Conservation (phyloP, 768 basidiomycete genomes). For the Grammothele lineata region DNA sequence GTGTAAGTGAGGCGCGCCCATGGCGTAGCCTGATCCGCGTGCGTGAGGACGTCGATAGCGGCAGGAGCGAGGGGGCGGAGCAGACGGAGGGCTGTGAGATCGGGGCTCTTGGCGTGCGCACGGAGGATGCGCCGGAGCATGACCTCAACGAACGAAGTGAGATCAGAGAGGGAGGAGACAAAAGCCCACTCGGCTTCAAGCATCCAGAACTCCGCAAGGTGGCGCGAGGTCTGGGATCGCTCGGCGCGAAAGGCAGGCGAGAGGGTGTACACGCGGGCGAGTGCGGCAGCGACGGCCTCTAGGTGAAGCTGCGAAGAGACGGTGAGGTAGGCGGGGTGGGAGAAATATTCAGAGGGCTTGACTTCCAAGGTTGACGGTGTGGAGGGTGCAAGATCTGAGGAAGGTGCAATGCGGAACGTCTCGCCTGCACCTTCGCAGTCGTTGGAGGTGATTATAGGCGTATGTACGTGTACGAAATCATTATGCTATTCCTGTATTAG, state of each 20-base stretch:
- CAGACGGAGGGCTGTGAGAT: constrained; percentile 35
- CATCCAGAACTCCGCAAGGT: constrained; percentile 99
- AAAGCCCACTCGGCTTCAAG: constrained; percentile 92
- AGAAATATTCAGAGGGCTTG: constrained; percentile 60
- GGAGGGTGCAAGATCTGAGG: constrained; percentile 16
- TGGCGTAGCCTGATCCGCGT: constrained; percentile 19
- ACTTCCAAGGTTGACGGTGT: constrained; percentile 11
- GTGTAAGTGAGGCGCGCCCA: constrained; percentile 82
- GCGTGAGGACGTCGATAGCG: constrained; percentile 15
- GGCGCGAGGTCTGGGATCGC: constrained; percentile 80
- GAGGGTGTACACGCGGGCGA: constrained; percentile 87
- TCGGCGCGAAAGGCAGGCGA: constrained; percentile 96
- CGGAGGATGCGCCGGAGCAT: constrained; percentile 41
- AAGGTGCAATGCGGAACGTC: constrained; percentile 65
- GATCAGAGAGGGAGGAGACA: constrained; percentile 38
- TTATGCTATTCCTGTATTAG: constrained; percentile 22
- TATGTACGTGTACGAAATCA: constrained; percentile 75
- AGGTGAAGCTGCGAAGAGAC: constrained; percentile 97
- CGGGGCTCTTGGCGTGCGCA: constrained; percentile 21
- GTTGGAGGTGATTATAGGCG: constrained; percentile 84
- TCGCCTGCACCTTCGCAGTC: constrained; percentile 98
- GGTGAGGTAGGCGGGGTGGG: constrained; percentile 75
- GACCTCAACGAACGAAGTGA: constrained; percentile 56
- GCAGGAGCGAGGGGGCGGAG: constrained; percentile 19
- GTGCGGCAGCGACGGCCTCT: constrained; percentile 74